Base-by-base conservation (phyloP, 768 basidiomycete species). In the Podaxis sp. region DNA sequence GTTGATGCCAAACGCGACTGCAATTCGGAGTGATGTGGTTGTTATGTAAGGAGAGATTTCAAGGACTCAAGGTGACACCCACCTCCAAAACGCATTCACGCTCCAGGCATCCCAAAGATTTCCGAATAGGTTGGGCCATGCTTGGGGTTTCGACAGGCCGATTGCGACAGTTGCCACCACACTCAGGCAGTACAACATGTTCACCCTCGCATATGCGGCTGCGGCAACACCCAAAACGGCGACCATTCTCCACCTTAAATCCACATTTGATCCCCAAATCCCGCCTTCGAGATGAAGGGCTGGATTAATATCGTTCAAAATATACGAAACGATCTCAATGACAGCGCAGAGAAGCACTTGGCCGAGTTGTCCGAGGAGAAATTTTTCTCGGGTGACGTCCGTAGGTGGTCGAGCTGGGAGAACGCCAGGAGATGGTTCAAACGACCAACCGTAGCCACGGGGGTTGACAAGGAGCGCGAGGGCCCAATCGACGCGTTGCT, bases 1-100 rank as follows among this genome's bases (percentile, higher is more conserved):
- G 51, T 55, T 80, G 78, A 61, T 80, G 78, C 77, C 78, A 80
- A 0, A 70, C 68, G 36, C 70, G 70, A 17, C 77, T 75, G 48
- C 12, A 20, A 1, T 1, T 2, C 13, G 17, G 22, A 30, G 56
- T 10, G 58, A 8, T 33, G 22, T 54, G 22, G 54, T 51, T 15
- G 49, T 22, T 17, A 38, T 17, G 26, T 5, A 52, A 17, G 26
- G 40, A 46, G 7, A 12, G 24, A 0, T 24, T 11, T 50, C 26
- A 37, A 40, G 41, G 36, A 49, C 2, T 13, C 41, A 41, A 17
- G 12, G 8, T 46, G 28, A 55, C 4, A 60, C 58, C 5, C 26
- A 55, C 63, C 63, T 58, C 63, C 63, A 64, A 50, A 58, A 64
- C 10, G 22, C 37, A 26, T 51, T 41, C 3, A 64, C 52, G 5